A percentile compares a stretch with the other conserved stretches of the same genome.
Conservation (phyloP, 2,329 filamentous ascomycete genomes). For the Neopestalotiopsis clavispora region DNA sequence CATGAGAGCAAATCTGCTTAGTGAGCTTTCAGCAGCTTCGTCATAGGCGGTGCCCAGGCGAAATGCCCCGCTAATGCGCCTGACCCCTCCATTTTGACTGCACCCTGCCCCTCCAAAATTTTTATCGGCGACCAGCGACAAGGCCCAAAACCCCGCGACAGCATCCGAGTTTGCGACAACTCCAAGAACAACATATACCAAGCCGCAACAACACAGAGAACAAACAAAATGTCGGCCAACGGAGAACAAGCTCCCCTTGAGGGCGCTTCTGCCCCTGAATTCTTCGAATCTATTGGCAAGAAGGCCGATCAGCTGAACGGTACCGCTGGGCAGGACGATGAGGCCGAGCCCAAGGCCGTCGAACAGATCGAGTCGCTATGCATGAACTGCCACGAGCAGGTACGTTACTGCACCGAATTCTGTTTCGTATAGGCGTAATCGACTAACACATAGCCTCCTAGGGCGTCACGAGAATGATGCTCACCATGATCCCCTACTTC, state of each 20-base stretch:
- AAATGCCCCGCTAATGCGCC: slow-evolving; percentile 19
- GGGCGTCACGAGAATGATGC: slow-evolving; percentile 84
- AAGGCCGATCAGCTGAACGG: slow-evolving; percentile 60
- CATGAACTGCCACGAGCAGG: slow-evolving; percentile 85
- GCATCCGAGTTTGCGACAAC: slow-evolving; percentile 9
- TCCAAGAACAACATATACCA: neutral
- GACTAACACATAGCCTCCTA: slow-evolving; percentile 37
- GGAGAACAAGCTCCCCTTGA: slow-evolving; percentile 40
- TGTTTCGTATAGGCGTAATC: neutral
- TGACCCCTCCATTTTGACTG: slow-evolving; percentile 6
- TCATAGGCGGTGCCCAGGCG: slow-evolving; percentile 14
- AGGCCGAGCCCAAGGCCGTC: slow-evolving; percentile 60
- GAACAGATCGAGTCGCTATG: slow-evolving; percentile 79
- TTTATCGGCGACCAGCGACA: slow-evolving; percentile 9
- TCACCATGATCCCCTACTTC: slow-evolving; percentile 95
- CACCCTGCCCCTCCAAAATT: slow-evolving; percentile 22
- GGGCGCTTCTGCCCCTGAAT: slow-evolving; percentile 46
- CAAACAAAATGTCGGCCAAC: slow-evolving; percentile 47
- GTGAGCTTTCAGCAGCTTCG: slow-evolving; percentile 15
- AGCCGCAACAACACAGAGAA: neutral
- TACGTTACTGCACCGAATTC: slow-evolving; percentile 36
- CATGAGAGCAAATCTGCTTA: neutral
- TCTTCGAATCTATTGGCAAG: slow-evolving; percentile 67
- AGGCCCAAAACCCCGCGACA: slow-evolving; percentile 6
- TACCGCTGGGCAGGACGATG: slow-evolving; percentile 36